Percentiles rank a stretch among this genome's conserved stretches.
phyloP scores from a whole-genome alignment of 2,329 filamentous ascomycete genomes.

The Myriosclerotinia scirpicola region DNA sequence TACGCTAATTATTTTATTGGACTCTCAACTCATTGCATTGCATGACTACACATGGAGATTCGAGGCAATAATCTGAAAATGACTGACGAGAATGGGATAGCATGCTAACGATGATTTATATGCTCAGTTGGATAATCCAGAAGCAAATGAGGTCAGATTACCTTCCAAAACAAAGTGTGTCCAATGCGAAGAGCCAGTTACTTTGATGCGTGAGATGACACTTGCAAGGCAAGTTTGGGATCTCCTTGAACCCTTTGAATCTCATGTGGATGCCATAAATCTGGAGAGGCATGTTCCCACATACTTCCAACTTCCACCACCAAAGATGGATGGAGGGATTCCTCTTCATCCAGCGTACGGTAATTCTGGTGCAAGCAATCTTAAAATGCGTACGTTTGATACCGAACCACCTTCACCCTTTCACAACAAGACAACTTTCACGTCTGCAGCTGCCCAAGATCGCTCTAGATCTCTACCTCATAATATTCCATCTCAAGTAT shows the following conservation, averaged over 20 bases:
- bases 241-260: slow-evolving; percentile 42
- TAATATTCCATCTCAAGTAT: slow-evolving; percentile 30
- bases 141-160: slow-evolving; percentile 31
- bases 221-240: slow-evolving; percentile 43
- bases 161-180: slow-evolving; percentile 41
- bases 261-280: slow-evolving; percentile 44
- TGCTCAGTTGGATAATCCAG: slow-evolving; percentile 30
- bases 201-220: slow-evolving; percentile 43
- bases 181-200: slow-evolving; percentile 41
- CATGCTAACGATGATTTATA: slow-evolving; percentile 25
- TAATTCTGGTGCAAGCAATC: slow-evolving; percentile 20
- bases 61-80: background rate
- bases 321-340: slow-evolving; percentile 36
- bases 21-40: slow-evolving; percentile 1
- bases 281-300: slow-evolving; percentile 44
- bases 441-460: slow-evolving; percentile 22
- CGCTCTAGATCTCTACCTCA: slow-evolving; percentile 29
- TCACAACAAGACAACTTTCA: slow-evolving; percentile 25
- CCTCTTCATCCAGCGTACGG: slow-evolving; percentile 29
- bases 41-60: background rate
- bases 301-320: slow-evolving; percentile 41
- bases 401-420: slow-evolving; percentile 26
- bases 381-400: slow-evolving; percentile 23
- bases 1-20: slow-evolving; percentile 29
- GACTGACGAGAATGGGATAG: slow-evolving; percentile 15